Evolutionary conservation across 1,284 basidiomycete species (phyloP).

Genomic region (Agaricales sp.): DNA sequence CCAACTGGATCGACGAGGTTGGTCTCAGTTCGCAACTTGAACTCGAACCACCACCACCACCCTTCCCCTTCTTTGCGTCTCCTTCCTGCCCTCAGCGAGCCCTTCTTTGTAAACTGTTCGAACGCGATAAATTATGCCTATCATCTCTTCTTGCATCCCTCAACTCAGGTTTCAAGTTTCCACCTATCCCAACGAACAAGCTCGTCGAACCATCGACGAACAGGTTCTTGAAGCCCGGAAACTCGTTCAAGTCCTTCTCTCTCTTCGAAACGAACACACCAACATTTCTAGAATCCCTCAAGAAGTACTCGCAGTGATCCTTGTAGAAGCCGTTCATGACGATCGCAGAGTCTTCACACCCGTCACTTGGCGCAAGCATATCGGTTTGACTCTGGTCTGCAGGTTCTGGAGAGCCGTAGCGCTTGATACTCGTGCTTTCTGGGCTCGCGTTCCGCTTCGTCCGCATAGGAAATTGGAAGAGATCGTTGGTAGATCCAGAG

Average conservation of each 20-base stretch:
- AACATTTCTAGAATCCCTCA: background rate
- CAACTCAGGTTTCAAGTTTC: no score
- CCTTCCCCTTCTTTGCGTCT: no score
- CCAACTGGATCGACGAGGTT: background rate
- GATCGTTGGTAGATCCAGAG: background rate
- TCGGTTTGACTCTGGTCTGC: background rate
- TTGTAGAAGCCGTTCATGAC: background rate
- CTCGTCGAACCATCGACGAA: background rate
- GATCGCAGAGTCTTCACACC: background rate
- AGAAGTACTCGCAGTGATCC: background rate
- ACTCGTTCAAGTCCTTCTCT: background rate
- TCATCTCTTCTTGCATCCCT: background rate
- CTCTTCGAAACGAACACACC: background rate
- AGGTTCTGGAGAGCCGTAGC: background rate
- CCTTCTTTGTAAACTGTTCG: no score
- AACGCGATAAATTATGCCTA: no score
- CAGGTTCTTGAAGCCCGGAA: background rate
- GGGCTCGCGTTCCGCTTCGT: background rate
- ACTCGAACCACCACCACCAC: conserved; percentile 6
- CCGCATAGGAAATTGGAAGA: background rate
- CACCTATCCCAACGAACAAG: background rate
- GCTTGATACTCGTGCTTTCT: background rate
- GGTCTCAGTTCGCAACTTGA: conserved; percentile 10
- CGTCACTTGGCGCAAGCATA: background rate
- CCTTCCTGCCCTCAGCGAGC: background rate